Percentiles rank a stretch among this genome's conserved stretches.
Conservation (phyloP, 176 grass and related monocot species). For the Coix lacrymajobi region DNA sequence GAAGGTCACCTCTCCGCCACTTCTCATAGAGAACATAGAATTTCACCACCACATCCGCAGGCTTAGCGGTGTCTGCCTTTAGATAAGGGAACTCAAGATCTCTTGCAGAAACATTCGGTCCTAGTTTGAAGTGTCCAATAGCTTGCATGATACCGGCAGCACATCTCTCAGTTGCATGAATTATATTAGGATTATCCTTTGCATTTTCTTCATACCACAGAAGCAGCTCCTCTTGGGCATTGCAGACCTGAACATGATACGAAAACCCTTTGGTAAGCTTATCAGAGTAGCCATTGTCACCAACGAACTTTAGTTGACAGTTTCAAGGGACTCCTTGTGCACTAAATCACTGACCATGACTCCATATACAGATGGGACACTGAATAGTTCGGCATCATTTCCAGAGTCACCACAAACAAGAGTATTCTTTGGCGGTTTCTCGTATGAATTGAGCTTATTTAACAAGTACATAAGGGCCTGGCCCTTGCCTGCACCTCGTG, state of each 20-base stretch:
- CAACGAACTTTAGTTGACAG: neutral
- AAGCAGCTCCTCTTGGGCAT: slow-evolving; percentile 83
- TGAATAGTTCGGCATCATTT: slow-evolving; percentile 89
- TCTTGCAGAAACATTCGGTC: slow-evolving; percentile 62
- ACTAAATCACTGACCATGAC: slow-evolving; percentile 69
- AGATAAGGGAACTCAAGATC: slow-evolving; percentile 52
- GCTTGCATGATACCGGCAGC: slow-evolving; percentile 82
- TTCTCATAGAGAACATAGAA: slow-evolving; percentile 82
- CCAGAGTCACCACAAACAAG: slow-evolving; percentile 95
- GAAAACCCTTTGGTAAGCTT: slow-evolving; percentile 31
- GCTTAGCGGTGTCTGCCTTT: slow-evolving; percentile 40
- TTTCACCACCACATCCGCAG: slow-evolving; percentile 56
- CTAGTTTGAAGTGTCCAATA: slow-evolving; percentile 64
- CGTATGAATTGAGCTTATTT: slow-evolving; percentile 51
- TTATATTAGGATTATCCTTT: slow-evolving; percentile 47
- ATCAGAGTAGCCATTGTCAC: neutral
- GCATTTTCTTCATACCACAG: slow-evolving; percentile 80
- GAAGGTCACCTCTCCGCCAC: slow-evolving; percentile 59
- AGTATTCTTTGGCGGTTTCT: slow-evolving; percentile 60
- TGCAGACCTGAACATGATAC: slow-evolving; percentile 69
- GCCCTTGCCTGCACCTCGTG: slow-evolving; percentile 81
- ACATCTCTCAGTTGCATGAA: slow-evolving; percentile 77
- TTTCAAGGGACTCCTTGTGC: slow-evolving; percentile 16
- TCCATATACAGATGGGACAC: slow-evolving; percentile 61
- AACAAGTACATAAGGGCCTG: slow-evolving; percentile 86